Evolutionary conservation across 371 early-diverging fungal genomes (phyloP), one percentile per base, ranked within the genome.

Genomic region (Amoeboaphelidium protococcarum): DNA sequence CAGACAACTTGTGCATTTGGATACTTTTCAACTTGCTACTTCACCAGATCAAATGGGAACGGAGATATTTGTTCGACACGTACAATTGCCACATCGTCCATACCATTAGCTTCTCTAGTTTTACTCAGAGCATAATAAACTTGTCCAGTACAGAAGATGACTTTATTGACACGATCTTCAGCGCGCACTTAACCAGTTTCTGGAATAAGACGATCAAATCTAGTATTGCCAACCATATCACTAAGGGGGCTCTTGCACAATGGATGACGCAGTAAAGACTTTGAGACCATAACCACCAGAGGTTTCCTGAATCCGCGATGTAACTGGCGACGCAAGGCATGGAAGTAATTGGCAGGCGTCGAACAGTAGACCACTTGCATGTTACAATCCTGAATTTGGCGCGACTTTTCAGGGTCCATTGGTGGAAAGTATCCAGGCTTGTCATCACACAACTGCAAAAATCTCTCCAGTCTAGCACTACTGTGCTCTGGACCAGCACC

Each of bases 401-500:
- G 19, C 54, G 61, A 31, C 52, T 55, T 1, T 50, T 61, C 45
- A 78, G 62, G 57, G 76, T 74, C 54, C 19, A 73, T 68, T 21
- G 76, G 59, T 6, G 88, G 90, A 68, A 74, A 85, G 25, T 59
- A 52, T 64, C 73, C 76, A 24, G 90, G 90, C 58, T 88, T 78
- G 57, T 94, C 89, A 62, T 90, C 88, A 63, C 80, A 79, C 55
- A 91, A 64, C 60, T 85, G 84, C 50, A 94, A 68, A 64, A 79
- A 94, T 50, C 95, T 82, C 65, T 94, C 95, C 45, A 91, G 67
- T 54, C 92, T 75, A 31, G 83, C 72, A 23, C 82, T 82, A 25
- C 86, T 85, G 67, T 94, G 95, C 61, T 94, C 95, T 20, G 95
- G 90, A 23, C 95, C 95, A 64, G 83, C 85, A 47, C 95, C 95